A percentile compares a stretch with the other conserved stretches of the same genome.
These are phyloP conservation scores for Monosporascus ibericus DNA, from an alignment of 2,329 filamentous ascomycete species.

Conservation along the genomic window DNA sequence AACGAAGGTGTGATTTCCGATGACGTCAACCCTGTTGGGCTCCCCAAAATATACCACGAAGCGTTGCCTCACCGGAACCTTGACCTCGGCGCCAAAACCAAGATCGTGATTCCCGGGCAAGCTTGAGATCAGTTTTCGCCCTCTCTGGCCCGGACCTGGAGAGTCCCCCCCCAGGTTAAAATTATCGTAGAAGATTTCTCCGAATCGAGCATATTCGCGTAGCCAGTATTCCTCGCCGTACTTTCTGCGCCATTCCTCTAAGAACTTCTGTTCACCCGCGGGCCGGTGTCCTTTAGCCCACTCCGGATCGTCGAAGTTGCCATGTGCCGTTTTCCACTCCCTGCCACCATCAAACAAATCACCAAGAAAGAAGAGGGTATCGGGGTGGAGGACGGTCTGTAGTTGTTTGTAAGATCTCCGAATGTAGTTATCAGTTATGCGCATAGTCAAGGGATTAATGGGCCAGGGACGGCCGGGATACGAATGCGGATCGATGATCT, in stretches of 20 bases:
- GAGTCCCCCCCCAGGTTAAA: conserved; percentile 54
- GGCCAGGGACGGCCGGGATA: conserved; percentile 73
- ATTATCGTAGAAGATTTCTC: conserved; percentile 72
- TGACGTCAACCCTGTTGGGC: conserved; percentile 81
- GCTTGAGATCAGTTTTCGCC: conserved; percentile 74
- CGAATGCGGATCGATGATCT: conserved; percentile 90
- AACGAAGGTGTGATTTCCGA: conserved; percentile 94
- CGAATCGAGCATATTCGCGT: conserved; percentile 78
- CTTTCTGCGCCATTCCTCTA: conserved; percentile 63
- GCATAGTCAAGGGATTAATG: conserved; percentile 45
- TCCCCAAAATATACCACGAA: conserved; percentile 89
- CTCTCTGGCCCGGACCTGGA: conserved; percentile 53
- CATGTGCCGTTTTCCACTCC: conserved; percentile 77
- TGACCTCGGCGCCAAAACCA: conserved; percentile 82
- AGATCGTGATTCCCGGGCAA: conserved; percentile 93
- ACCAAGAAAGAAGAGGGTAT: conserved; percentile 85
- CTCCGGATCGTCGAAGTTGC: conserved; percentile 51
- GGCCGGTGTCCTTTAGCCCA: conserved; percentile 50
- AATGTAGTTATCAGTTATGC: conserved; percentile 83
- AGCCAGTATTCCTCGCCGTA: conserved; percentile 84
- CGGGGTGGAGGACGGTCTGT: conserved; percentile 70
- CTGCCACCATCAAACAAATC: conserved; percentile 94
- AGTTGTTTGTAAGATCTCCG: conserved; percentile 74
- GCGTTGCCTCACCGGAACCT: conserved; percentile 70
- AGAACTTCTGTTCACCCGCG: conserved; percentile 42